These are phyloP conservation scores for Hypseocharis bilobata DNA, from an alignment of 441 rosid genomes.

Conservation along the genomic window DNA sequence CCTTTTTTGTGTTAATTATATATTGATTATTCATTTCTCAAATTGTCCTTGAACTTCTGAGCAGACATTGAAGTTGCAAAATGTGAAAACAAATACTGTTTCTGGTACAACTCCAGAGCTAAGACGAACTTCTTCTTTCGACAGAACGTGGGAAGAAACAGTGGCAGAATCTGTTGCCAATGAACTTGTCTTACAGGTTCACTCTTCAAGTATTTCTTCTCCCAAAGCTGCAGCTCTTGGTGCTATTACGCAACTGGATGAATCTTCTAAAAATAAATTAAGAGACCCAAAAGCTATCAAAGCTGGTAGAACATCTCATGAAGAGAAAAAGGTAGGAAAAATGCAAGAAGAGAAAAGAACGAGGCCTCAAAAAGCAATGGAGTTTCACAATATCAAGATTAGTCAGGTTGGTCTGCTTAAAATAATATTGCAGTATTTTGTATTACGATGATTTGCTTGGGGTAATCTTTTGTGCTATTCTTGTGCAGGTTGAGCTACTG, in stretches of 20 bases:
- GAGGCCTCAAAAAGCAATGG: conserved; percentile 79
- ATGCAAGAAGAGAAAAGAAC: conserved; percentile 64
- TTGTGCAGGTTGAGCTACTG: conserved; percentile 65
- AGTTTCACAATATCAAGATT: conserved; percentile 77
- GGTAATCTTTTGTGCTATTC: conserved; percentile 15
- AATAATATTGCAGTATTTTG: conserved; percentile 12
- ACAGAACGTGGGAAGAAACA: conserved; percentile 88
- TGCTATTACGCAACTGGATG: conserved; percentile 62
- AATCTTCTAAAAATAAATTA: conserved; percentile 50
- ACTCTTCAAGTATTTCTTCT: conserved; percentile 42
- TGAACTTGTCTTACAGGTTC: conserved; percentile 72
- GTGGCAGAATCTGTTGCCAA: conserved; percentile 89
- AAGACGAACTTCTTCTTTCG: conserved; percentile 88
- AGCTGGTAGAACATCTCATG: conserved; percentile 72
- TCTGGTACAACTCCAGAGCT: conserved; percentile 48
- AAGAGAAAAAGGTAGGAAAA: conserved; percentile 69
- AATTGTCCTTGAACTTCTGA: conserved; percentile 5
- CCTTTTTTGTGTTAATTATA: no score
- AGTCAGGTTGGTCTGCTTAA: conserved; percentile 63
- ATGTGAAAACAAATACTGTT: conserved; percentile 31
- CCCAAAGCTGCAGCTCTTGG: conserved; percentile 35
- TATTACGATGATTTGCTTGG: neutral
- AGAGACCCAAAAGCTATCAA: conserved; percentile 56
- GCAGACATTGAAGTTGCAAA: conserved; percentile 43
- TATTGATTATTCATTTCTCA: no score